A percentile compares a stretch with the other conserved stretches of the same genome.
phyloP scores from a whole-genome alignment of 2,329 filamentous ascomycete genomes.

The Penicillium brasilianum region DNA sequence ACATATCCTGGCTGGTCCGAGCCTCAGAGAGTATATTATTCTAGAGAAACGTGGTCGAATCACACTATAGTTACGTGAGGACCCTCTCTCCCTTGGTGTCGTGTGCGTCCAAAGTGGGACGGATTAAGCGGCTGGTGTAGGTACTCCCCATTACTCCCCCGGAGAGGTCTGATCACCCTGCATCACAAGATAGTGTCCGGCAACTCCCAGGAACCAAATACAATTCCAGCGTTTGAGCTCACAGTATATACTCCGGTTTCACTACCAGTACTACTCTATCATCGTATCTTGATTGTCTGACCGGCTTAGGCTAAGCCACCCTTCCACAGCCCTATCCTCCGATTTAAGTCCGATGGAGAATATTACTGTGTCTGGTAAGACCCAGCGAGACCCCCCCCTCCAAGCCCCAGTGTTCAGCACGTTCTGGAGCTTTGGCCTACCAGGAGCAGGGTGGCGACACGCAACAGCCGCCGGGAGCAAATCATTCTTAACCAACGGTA shows the following conservation, averaged over 20 bases:
- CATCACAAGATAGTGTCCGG: conserved; percentile 11
- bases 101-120: conserved; percentile 3
- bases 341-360: conserved; percentile 5
- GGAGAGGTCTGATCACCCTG: conserved; percentile 20
- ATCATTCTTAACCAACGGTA: conserved; percentile 29
- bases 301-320: neutral
- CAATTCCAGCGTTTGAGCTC: neutral
- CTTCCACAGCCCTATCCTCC: conserved; percentile 1
- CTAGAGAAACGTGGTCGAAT: conserved; percentile 4
- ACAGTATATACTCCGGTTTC: neutral
- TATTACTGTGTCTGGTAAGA: conserved; percentile 4
- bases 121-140: neutral
- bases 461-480: conserved; percentile 30
- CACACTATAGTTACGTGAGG: neutral
- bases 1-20: neutral
- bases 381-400: neutral
- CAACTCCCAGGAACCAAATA: conserved; percentile 5
- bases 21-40: neutral
- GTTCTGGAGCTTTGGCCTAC: conserved; percentile 28
- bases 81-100: neutral
- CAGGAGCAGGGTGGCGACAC: conserved; percentile 26
- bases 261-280: neutral
- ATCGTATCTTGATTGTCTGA: neutral
- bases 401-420: conserved; percentile 18
- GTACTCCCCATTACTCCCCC: neutral